Base-by-base conservation (phyloP, 1,284 basidiomycete genomes). In the Thelephora terrestris region DNA sequence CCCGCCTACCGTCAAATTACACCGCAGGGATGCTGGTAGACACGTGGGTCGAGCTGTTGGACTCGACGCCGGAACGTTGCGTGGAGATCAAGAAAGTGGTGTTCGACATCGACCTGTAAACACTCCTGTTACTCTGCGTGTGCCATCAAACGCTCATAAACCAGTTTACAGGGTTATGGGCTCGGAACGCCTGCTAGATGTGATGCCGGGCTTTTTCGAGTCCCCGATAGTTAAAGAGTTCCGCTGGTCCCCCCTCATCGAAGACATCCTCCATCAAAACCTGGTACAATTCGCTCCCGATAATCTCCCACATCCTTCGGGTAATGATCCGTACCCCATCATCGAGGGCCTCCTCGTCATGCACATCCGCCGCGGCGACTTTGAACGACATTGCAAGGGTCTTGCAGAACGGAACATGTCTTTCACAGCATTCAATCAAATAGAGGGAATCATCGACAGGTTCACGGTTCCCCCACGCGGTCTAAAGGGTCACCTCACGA, bases 331-430 rank as follows among this genome's bases (percentile, higher is more conserved):
- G 21, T 54, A 58, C 48, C 34, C 55, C 3, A 50, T 51, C 18
- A 55, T 69, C 20, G 58, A 62, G 0, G 73, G 71, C 17, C 62
- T 79, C 1, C 61, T 83, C 9, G 79, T 71, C 1, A 58, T 84
- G 4, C 80, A 83, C 52, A 57, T 81, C 24, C 75, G 80, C 1
- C 64, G 79, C 20, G 81, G 81, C 3, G 80, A 82, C 58, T 84
- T 73, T 57, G 50, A 67, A 38, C 56, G 64, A 2, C 78, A 81
- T 53, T 82, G 80, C 51, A 37, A 52, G 1, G 58, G 67, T 49
- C 69, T 81, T 23, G 66, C 66, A 0, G 54, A 63, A 25, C 75
- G 69, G 64, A 55, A 52, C 2, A 60, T 71, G 3, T 58, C 60
- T 16, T 74, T 64, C 62, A 61, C 66, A 24, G 70, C 68, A 6